Conservation (phyloP, 139 green algal genomes). For the Micromonas pusilla region DNA sequence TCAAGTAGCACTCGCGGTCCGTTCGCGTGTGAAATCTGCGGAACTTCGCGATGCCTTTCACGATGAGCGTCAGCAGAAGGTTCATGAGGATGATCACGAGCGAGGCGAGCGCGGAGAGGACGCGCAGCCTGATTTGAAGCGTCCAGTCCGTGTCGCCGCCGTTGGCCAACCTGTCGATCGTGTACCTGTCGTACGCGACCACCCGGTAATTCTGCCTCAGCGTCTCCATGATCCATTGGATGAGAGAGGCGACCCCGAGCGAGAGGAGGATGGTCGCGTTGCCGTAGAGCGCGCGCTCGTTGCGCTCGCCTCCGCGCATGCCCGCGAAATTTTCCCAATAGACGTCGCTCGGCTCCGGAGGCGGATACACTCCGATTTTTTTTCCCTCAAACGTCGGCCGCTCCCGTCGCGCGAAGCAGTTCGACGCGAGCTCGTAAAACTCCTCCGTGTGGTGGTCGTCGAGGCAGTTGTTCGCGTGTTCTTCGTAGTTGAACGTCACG, state of each 20-base stretch:
- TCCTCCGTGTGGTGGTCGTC: conserved; percentile 30
- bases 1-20: neutral
- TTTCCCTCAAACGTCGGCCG: neutral
- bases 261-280: neutral
- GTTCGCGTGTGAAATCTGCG: neutral
- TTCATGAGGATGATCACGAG: neutral
- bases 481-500: conserved; percentile 49
- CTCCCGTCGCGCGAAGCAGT: neutral
- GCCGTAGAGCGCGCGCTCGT: neutral
- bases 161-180: too few relatives aligned
- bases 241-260: neutral
- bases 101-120: neutral
- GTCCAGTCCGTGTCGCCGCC: too few relatives aligned
- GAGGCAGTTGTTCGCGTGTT: conserved; percentile 39
- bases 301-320: neutral
- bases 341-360: conserved; percentile 50
- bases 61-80: neutral
- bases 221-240: neutral
- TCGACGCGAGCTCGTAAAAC: neutral
- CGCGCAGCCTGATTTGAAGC: neutral
- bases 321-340: conserved; percentile 43
- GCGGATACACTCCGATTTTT: neutral
- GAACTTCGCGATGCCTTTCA: neutral
- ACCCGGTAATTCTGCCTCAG: neutral
- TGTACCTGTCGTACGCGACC: neutral